Evolutionary conservation across 148 eudicot genomes (phyloP).

Genomic region (Arctostaphylos glauca): DNA sequence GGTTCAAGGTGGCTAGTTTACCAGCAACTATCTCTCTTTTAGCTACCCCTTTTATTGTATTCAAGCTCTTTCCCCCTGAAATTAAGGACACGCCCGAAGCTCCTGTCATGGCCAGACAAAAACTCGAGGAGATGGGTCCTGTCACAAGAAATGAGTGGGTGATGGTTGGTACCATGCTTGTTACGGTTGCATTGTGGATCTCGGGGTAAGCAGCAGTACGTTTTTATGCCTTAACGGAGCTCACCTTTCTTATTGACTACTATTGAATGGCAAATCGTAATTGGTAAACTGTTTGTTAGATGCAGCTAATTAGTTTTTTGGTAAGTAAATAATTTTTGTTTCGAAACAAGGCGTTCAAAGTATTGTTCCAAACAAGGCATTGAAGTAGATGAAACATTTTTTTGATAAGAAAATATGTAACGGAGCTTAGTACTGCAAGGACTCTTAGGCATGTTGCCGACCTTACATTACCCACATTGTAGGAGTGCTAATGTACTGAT

Average conservation of each 20-base stretch:
- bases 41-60: constrained; percentile 61
- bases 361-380: too few species aligned
- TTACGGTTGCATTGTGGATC: constrained; percentile 87
- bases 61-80: constrained; percentile 82
- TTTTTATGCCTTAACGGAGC: background rate
- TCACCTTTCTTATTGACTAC: background rate
- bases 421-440: too few species aligned
- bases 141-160: constrained; percentile 81
- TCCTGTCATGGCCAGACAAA: constrained; percentile 79
- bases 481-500: too few species aligned
- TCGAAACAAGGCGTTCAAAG: background rate
- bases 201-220: constrained; percentile 54
- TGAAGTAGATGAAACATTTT: too few species aligned
- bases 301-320: background rate
- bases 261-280: background rate
- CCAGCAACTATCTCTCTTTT: constrained; percentile 72
- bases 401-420: too few species aligned
- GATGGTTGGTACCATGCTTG: constrained; percentile 84
- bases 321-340: background rate
- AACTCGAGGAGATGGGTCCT: constrained; percentile 77
- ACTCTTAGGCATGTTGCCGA: background rate
- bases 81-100: constrained; percentile 88
- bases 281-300: background rate
- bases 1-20: constrained; percentile 78
- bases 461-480: too few species aligned